phyloP scores from a whole-genome alignment of 441 rosid genomes.

The Metrosideros polymorpha region DNA sequence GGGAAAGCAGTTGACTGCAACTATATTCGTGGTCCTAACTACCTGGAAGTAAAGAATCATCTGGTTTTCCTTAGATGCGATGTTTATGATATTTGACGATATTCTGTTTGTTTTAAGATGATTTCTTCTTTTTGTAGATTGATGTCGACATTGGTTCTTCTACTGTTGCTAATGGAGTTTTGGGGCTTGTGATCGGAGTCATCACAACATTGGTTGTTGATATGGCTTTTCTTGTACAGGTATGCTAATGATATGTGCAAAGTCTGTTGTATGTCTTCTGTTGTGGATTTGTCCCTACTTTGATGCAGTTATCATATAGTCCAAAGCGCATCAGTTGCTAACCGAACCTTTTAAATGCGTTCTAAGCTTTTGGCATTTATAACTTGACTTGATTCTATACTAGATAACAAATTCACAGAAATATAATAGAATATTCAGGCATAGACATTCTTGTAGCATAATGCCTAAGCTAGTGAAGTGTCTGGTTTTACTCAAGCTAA shows the following conservation, averaged over 20 bases:
- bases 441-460: neutral
- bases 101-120: neutral
- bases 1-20: slow-evolving; percentile 98
- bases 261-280: neutral
- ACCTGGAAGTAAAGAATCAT: slow-evolving; percentile 55
- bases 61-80: neutral
- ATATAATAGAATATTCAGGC: neutral
- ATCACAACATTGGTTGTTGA: slow-evolving; percentile 92
- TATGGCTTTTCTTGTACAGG: slow-evolving; percentile 99
- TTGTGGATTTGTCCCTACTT: neutral
- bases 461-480: neutral
- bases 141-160: slow-evolving; percentile 98
- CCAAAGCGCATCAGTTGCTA: neutral
- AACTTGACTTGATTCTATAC: neutral
- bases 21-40: slow-evolving; percentile 77
- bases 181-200: slow-evolving; percentile 90
- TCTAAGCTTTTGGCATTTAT: neutral
- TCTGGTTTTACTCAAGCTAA: neutral
- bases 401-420: neutral
- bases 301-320: neutral
- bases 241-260: slow-evolving; percentile 7
- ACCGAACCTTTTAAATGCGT: neutral
- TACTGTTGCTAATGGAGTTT: slow-evolving; percentile 92
- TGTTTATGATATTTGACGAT: neutral
- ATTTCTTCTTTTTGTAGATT: slow-evolving; percentile 36